Evolutionary conservation across 2,329 filamentous ascomycete species (phyloP).

Genomic region (Pestalotiopsis sp.): DNA sequence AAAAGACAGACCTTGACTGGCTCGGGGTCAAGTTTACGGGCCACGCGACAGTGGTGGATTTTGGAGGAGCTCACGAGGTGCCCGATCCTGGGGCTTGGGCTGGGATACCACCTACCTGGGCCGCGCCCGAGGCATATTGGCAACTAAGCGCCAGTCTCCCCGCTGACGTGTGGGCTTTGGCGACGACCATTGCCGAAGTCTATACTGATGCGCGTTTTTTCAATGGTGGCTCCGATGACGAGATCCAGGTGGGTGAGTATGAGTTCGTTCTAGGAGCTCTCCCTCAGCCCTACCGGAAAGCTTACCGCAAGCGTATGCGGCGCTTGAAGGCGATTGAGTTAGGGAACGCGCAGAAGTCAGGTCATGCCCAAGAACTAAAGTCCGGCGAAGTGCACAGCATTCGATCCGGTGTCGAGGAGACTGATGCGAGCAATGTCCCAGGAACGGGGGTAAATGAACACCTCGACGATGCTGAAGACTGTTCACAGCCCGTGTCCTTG

Average conservation of each 20-base stretch:
- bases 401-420: too few relatives aligned
- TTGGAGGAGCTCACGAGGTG: not conserved
- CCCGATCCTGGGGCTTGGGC: not conserved
- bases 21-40: not conserved
- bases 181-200: not conserved
- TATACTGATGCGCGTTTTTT: not conserved
- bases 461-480: not conserved
- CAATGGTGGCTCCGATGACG: not conserved
- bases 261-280: constrained; percentile 5
- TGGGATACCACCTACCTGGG: not conserved
- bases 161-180: not conserved
- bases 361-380: too few relatives aligned
- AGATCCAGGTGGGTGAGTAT: not conserved
- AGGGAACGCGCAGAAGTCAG: too few relatives aligned
- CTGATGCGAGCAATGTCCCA: not conserved
- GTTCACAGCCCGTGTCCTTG: not conserved
- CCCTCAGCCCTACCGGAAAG: not conserved
- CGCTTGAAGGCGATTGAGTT: not conserved
- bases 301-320: not conserved
- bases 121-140: not conserved
- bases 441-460: not conserved
- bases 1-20: not conserved
- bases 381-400: too few relatives aligned
- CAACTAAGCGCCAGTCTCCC: not conserved
- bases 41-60: not conserved